Conservation (phyloP, 441 rosid genomes). For the Brassica balearica region DNA sequence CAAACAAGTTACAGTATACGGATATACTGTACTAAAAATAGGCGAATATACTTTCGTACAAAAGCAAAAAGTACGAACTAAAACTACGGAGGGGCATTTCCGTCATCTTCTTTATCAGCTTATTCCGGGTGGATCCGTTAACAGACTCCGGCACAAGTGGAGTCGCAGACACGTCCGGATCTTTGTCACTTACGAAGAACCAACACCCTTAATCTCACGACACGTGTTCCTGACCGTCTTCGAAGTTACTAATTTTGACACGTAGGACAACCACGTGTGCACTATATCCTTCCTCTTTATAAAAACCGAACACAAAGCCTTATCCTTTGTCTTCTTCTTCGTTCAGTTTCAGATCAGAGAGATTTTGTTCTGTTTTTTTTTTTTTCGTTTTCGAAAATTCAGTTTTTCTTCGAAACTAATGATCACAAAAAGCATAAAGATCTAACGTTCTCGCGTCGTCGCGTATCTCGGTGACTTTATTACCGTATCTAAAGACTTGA, state of each 20-base stretch:
- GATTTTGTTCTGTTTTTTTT: background rate
- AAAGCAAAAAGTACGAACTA: constrained; percentile 13
- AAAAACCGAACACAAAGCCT: background rate
- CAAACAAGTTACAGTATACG: background rate
- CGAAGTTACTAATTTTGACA: constrained; percentile 30
- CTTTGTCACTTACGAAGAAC: constrained; percentile 38
- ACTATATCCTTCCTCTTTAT: constrained; percentile 40
- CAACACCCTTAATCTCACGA: constrained; percentile 23
- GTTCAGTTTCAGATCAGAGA: constrained; percentile 15
- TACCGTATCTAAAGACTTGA: constrained; percentile 38
- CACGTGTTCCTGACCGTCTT: constrained; percentile 39
- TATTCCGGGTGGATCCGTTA: constrained; percentile 14
- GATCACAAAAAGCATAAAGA: constrained; percentile 32
- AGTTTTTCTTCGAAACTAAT: constrained; percentile 13
- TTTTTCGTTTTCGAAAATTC: constrained; percentile 2
- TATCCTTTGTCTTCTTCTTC: constrained; percentile 16
- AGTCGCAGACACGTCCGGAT: constrained; percentile 37
- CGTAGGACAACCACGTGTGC: constrained; percentile 49
- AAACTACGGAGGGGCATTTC: constrained; percentile 25
- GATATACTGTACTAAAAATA: constrained; percentile 27
- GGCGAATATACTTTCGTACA: constrained; percentile 23
- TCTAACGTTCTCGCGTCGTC: constrained; percentile 49
- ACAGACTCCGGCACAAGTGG: constrained; percentile 31
- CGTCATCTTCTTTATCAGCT: constrained; percentile 18
- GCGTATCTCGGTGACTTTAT: constrained; percentile 56